Evolutionary conservation across 257 asterid species (phyloP).

Genomic region (Apocynum venetum): DNA sequence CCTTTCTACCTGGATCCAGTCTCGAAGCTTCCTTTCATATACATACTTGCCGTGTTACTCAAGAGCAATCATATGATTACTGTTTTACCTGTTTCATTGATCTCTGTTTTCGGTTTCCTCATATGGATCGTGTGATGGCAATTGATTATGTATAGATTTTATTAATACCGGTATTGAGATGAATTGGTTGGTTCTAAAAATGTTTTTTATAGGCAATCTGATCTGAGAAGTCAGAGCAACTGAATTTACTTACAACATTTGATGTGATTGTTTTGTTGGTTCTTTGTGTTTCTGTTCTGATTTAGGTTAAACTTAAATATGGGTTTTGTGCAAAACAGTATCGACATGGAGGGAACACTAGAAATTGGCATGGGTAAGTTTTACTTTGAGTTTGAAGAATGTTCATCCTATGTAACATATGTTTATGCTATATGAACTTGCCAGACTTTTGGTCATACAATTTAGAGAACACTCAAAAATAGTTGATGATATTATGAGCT

Average conservation of each 20-base stretch:
- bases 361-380: conserved; percentile 92
- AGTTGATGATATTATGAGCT: no score
- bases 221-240: background rate
- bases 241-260: background rate
- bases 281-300: conserved; percentile 7
- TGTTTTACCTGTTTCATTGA: background rate
- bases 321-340: conserved; percentile 56
- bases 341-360: conserved; percentile 69
- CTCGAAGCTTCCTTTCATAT: background rate
- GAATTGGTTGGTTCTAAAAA: background rate
- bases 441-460: background rate
- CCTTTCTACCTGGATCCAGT: conserved; percentile 21
- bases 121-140: background rate
- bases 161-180: background rate
- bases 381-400: background rate
- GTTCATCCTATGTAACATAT: background rate
- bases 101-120: background rate
- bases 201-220: background rate
- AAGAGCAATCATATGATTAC: background rate
- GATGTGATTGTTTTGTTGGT: background rate
- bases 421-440: background rate
- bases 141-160: background rate
- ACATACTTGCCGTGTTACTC: background rate
- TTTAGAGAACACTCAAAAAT: background rate
- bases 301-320: conserved; percentile 39